Evolutionary conservation across 164 flowering plant genomes (phyloP), one percentile per base, ranked within the genome.

Genomic region (Macadamia integrifolia): DNA sequence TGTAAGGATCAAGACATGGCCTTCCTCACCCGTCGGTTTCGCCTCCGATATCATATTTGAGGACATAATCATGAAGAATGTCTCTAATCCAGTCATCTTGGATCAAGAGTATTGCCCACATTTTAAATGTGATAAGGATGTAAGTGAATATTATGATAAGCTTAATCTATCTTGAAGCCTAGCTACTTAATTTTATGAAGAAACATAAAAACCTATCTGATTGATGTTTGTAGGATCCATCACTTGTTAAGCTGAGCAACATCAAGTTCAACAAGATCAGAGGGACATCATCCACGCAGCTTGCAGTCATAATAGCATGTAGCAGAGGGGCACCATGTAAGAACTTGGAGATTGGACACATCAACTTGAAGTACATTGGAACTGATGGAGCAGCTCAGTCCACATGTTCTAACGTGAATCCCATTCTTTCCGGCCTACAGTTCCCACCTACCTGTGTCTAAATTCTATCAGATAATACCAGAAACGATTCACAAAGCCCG

Each of bases 201-300:
- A 43, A 43, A 43, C 48, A 43, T 43, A 9, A 43, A 43, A 6
- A 5, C 48, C 23, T 5, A 5, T 60, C 6, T 40, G 30, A 43
- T 32, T 63, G 6, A 1, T 60, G 60, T 11, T 61, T 23, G 23
- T 23, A 71, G 79, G 2, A 63, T 14, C 73, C 73, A n/a, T 83
- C 81, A 0, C 58, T 65, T 0, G 72, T 75, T 32, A 57, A 76
- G 68, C 61, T 74, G 49, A 70, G 72, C 64, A 61, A 69, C 11
- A 58, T 79, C 1, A 70, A 32, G n/a, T 75, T 72, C 65, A 69
- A 56, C 11, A 62, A 73, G 69, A 77, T 75, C 15, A 13, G 63
- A 9, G 80, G 83, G 0, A 77, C 72, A 2, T 70, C 83, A 3
- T 31, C 80, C n/a, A 58, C 79, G 0, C 48, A 62, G 43, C 58